These are phyloP conservation scores for Rhizopogon salebrosus DNA, from an alignment of 768 basidiomycete genomes.

Conservation along the genomic window DNA sequence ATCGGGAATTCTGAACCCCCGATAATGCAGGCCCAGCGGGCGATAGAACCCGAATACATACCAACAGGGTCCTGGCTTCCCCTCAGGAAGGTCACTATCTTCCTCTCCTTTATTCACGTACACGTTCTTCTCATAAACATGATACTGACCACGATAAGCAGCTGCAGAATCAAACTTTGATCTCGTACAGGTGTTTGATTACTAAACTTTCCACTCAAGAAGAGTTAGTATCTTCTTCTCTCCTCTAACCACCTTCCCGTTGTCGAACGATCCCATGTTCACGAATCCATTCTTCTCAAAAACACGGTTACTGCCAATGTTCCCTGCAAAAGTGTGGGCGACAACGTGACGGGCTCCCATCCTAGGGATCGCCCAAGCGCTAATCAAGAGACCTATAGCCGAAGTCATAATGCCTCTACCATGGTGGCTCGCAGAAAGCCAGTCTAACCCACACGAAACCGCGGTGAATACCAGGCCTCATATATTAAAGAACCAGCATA, in stretches of 20 bases:
- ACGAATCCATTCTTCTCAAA: slow-evolving; percentile 65
- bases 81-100: too few species aligned
- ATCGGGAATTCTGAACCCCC: too few species aligned
- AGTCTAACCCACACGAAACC: slow-evolving; percentile 38
- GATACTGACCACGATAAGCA: too few species aligned
- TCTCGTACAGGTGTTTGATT: background rate
- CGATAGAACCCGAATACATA: too few species aligned
- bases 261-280: slow-evolving; percentile 32
- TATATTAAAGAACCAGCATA: slow-evolving; percentile 27
- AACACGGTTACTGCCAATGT: slow-evolving; percentile 55
- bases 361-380: slow-evolving; percentile 57
- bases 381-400: slow-evolving; percentile 48
- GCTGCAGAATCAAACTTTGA: background rate
- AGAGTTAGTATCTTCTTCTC: slow-evolving; percentile 30
- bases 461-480: background rate
- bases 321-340: slow-evolving; percentile 43
- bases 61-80: too few species aligned
- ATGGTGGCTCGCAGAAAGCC: slow-evolving; percentile 54
- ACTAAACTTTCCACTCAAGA: slow-evolving; percentile 27
- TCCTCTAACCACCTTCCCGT: slow-evolving; percentile 34
- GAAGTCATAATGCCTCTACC: slow-evolving; percentile 70
- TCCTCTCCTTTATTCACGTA: too few species aligned
- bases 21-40: too few species aligned
- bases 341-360: slow-evolving; percentile 48
- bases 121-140: too few species aligned